Base-by-base conservation (phyloP, 2,329 filamentous ascomycete genomes). In the Furcasterigmium sp. region DNA sequence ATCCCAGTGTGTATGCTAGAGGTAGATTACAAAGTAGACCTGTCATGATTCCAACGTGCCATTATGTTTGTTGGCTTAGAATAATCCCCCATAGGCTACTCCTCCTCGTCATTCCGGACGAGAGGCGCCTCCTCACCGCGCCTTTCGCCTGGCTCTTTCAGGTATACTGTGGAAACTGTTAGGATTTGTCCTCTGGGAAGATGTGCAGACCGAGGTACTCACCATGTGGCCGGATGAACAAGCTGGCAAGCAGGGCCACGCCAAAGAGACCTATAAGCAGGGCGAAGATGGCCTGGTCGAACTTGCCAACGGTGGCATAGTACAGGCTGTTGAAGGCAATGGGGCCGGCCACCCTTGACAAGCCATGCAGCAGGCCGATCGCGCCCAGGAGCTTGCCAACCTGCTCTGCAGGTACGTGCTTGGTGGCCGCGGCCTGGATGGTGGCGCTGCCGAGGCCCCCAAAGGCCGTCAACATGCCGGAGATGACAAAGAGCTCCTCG, bases 311-410 rank as follows among this genome's bases (percentile, higher is more conserved):
- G 0, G 93, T 97, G 3, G 76, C 70, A 13, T 85, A 85, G 60
- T 95, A 98, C 9, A 97, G 79, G 5, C 87, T 78, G 56, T 93
- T 95, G 64, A 96, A 95, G 2, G 91, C 58, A 0, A 88, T 76
- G 0, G 93, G 93, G 1, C 85, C 83, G 11, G 95, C 60, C 3
- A 97, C 81, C 48, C 90, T 75, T 3, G 87, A 80, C 28, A 95
- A 65, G 1, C 89, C 86, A 63, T 97, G 91, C 45, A 97, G 65
- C 48, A 97, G 70, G 0, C 91, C 93, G 14, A 84, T 85, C 2
- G 90, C 91, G 18, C 93, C 93, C 0, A 98, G 75, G n/a, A 97
- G 70, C 60, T 93, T 83, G 0, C 93, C 93, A 0, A 93, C 84
- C 37, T 79, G 78, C 50, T 93, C 86, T 1, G 82, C 73, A 0